Conservation (phyloP, 768 basidiomycete genomes). For the Trametes villosa region DNA sequence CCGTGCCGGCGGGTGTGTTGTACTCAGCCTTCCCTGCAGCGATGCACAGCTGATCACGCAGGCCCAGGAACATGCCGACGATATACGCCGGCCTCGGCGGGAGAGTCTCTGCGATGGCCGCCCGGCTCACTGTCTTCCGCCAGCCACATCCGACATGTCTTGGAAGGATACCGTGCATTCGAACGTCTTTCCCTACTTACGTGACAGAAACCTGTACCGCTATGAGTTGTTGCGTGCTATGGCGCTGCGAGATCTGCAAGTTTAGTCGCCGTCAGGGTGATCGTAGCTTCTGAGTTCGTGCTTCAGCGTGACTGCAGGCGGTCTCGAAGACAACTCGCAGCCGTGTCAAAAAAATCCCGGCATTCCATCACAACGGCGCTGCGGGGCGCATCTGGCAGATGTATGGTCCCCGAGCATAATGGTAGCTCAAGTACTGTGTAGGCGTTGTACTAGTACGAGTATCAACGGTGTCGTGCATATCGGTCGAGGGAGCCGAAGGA, state of each 20-base stretch:
- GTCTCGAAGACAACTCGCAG: not conserved
- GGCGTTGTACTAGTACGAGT: too few relatives aligned
- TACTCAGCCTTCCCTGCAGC: not conserved
- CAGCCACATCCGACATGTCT: slow-evolving; percentile 5
- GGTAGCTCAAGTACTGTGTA: too few relatives aligned
- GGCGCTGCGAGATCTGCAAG: too few relatives aligned
- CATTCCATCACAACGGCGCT: not conserved
- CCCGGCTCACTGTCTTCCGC: too few relatives aligned
- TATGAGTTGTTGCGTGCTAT: not conserved
- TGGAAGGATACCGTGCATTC: not conserved
- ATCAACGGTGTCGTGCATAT: not conserved
- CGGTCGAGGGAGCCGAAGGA: not conserved
- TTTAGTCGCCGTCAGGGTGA: too few relatives aligned
- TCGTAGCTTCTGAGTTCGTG: too few relatives aligned
- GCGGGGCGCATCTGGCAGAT: not conserved
- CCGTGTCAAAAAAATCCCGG: not conserved
- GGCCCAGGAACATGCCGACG: slow-evolving; percentile 1
- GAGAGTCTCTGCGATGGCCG: too few relatives aligned
- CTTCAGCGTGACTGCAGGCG: not conserved
- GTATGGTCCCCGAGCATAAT: not conserved
- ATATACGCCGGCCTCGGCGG: not conserved
- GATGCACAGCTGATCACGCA: not conserved
- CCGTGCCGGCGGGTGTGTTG: not conserved
- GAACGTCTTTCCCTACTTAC: not conserved
- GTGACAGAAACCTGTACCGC: not conserved